These are phyloP conservation scores for Kluyveromyces lactis DNA, from an alignment of 805 yeast species.

Conservation along the genomic window DNA sequence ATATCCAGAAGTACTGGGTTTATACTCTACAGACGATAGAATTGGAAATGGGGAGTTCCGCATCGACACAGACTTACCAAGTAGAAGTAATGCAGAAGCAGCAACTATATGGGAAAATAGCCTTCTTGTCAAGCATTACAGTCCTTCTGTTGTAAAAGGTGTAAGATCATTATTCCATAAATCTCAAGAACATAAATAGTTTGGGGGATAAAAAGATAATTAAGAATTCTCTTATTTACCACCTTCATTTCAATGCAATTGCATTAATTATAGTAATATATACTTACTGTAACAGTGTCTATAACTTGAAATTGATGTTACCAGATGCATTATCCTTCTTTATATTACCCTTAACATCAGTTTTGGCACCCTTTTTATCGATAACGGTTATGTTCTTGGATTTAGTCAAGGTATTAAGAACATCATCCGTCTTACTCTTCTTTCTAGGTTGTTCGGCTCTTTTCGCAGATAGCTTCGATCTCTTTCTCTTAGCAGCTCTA, in stretches of 20 bases:
- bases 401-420: slow-evolving; percentile 59
- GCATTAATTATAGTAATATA: no score
- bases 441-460: slow-evolving; percentile 30
- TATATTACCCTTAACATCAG: slow-evolving; percentile 62
- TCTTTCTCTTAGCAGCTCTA: slow-evolving; percentile 78
- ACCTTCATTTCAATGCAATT: background rate
- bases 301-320: slow-evolving; percentile 23
- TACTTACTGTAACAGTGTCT: slow-evolving; percentile 2
- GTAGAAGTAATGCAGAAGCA: slow-evolving; percentile 76
- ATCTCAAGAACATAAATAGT: slow-evolving; percentile 17
- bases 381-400: slow-evolving; percentile 74
- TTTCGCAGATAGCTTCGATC: slow-evolving; percentile 40
- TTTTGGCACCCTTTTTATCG: slow-evolving; percentile 65
- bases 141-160: slow-evolving; percentile 72
- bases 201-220: background rate
- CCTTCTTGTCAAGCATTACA: slow-evolving; percentile 71
- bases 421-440: slow-evolving; percentile 50
- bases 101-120: slow-evolving; percentile 88
- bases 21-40: slow-evolving; percentile 84
- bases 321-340: slow-evolving; percentile 34
- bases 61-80: slow-evolving; percentile 56
- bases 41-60: slow-evolving; percentile 73
- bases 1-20: slow-evolving; percentile 62
- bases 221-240: no score
- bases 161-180: slow-evolving; percentile 36